These are phyloP conservation scores for Aristolochia californica DNA, from an alignment of 164 flowering plant genomes.

Conservation along the genomic window DNA sequence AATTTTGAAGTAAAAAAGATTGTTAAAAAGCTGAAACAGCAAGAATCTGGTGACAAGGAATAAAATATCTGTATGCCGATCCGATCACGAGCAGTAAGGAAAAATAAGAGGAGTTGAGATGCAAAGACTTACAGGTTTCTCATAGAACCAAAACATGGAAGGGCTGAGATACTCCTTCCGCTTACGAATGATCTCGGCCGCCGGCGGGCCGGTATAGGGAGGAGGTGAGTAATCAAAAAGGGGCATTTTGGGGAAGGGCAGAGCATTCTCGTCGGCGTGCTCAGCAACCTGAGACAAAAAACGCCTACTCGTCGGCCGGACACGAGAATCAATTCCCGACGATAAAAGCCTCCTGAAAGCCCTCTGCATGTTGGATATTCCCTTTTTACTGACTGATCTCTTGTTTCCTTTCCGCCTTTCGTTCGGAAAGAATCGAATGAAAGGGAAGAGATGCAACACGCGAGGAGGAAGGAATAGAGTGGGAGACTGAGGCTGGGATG, in stretches of 20 bases:
- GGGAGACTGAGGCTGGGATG: not conserved
- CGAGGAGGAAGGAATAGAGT: not conserved
- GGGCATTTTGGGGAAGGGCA: slow-evolving; percentile 53
- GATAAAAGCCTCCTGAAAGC: not conserved
- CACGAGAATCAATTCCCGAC: not conserved
- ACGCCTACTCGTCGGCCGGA: not conserved
- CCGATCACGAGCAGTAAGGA: not conserved
- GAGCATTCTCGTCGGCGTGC: slow-evolving; percentile 15
- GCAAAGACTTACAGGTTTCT: slow-evolving; percentile 40
- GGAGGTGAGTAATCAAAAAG: slow-evolving; percentile 79
- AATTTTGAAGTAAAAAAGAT: too few species aligned
- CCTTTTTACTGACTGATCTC: too few species aligned
- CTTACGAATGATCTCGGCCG: slow-evolving; percentile 57
- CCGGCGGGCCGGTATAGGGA: slow-evolving; percentile 72
- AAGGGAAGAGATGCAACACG: not conserved
- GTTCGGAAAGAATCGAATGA: too few species aligned
- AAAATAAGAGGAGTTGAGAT: too few species aligned
- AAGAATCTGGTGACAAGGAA: too few species aligned
- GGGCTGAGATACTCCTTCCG: slow-evolving; percentile 75
- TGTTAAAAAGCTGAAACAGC: too few species aligned
- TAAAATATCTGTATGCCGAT: too few species aligned
- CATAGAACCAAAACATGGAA: slow-evolving; percentile 58
- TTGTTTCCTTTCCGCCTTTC: too few species aligned
- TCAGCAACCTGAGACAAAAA: slow-evolving; percentile 20
- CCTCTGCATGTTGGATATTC: not conserved